phyloP scores from a whole-genome alignment of 805 yeast genomes.

The Candida palmyrensis region DNA sequence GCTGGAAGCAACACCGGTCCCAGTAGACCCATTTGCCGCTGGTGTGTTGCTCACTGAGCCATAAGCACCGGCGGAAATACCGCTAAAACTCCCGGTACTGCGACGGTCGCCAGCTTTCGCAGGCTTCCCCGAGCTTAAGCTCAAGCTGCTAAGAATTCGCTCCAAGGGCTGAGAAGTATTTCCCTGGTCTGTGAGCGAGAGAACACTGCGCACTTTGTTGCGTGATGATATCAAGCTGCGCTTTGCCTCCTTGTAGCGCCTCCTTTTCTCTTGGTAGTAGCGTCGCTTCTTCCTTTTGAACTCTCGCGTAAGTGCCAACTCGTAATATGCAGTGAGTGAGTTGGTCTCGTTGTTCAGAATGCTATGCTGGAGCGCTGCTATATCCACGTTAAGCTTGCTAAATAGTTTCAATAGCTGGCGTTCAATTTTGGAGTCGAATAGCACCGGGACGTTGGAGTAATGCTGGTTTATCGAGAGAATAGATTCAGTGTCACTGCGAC shows the following conservation, averaged over 20 bases:
- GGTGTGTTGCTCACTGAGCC: not conserved
- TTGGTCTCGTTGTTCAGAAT: constrained; percentile 60
- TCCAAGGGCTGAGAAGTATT: constrained; percentile 31
- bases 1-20: not conserved
- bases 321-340: constrained; percentile 71
- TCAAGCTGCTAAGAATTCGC: constrained; percentile 30
- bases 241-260: constrained; percentile 28
- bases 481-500: constrained; percentile 29
- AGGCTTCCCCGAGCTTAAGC: too few relatives aligned
- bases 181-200: constrained; percentile 28
- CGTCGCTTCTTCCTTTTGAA: constrained; percentile 27
- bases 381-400: constrained; percentile 58
- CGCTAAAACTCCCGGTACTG: not conserved
- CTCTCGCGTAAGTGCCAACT: constrained; percentile 54
- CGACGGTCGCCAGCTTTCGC: constrained; percentile 2
- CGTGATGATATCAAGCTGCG: constrained; percentile 24
- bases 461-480: constrained; percentile 35
- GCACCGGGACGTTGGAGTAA: constrained; percentile 27
- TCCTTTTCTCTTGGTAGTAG: constrained; percentile 25
- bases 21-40: not conserved
- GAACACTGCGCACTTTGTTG: constrained; percentile 30
- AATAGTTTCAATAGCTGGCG: constrained; percentile 55
- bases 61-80: not conserved
- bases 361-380: constrained; percentile 52
- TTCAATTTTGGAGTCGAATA: constrained; percentile 59